Base-by-base conservation (phyloP, 441 rosid species). In the Gossypium lobatum region DNA sequence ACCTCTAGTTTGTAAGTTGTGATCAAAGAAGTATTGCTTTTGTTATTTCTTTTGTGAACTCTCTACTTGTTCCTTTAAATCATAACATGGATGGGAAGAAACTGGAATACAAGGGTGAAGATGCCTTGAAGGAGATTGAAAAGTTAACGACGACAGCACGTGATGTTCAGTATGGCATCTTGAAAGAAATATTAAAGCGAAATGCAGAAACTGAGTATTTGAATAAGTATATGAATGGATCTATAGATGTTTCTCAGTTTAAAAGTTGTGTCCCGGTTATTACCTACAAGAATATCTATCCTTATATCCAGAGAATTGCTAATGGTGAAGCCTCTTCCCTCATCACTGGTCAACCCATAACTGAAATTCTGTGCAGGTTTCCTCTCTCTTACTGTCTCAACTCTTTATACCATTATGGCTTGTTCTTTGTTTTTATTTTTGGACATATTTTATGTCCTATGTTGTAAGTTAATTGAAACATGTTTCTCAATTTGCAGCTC, bases 361-460 rank as follows among this genome's bases (percentile, higher is more conserved):
- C 89, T 71, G 97, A 93, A 81, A 82, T 93, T 85, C 73, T 91
- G 53, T 91, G 98, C 96, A 93, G 98, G 98, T 93, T 62, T 75
- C 65, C 55, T 72, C 50, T 75, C 65, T 72, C 39, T 34, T 37
- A 34, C 18, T 25, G 28, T 76, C 31, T 57, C 48, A 31, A 20
- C 31, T 17, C 18, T 10, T 57, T 46, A 9, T 21, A 20, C 8
- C 42, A 37, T 57, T 37, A 20, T 39, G 7, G 13, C 20, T 39
- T 57, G 31, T 54, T 53, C 64, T 54, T 67, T 46, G 21, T 26
- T 68, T 9, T n/a, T 42, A 65, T 45, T 68, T 26, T 52, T 17
- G 18, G 14, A 16, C 34, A 68, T 63, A 34, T 46, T 67, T 28
- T 3, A 4, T 64, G 73, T 64, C 57, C 26, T 26, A 34, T 61